Evolutionary conservation across 805 yeast genomes (phyloP), one percentile per base, ranked within the genome.

Genomic region (Millerozyma acaciae): DNA sequence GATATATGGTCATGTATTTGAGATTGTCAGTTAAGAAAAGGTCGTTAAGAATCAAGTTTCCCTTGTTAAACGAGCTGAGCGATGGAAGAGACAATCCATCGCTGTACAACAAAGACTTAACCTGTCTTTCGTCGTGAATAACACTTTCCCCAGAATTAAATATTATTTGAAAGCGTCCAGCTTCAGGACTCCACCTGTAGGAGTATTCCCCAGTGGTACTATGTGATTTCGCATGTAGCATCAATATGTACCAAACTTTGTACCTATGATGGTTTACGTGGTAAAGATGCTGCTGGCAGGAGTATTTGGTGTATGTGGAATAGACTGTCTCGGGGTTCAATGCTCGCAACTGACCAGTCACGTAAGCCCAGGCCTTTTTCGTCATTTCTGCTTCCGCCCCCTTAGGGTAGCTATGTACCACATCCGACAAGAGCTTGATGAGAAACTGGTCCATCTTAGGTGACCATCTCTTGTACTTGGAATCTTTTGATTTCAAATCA

Each of bases 301-400:
- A 58, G 31, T 61, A 62, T 34, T 62, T 62, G 18, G 68, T 61
- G 31, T 62, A 62, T 2, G 68, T 62, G 9, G 65, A 58, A 35
- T 62, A 62, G 1, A 62, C 68, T 1, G 68, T 60, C 28, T 59
- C 60, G 2, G 68, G 68, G 34, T 62, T 61, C n/a, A 62, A 63
- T 5, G 48, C 44, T 15, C 68, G 38, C 26, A 62, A 40, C 29
- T 57, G 61, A 17, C 61, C 59, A 23, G 61, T 52, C 7, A 62
- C 56, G 35, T 61, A 62, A 4, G 55, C 55, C 68, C 68, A 62
- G 4, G 60, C 58, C 36, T 54, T 55, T 35, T 61, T 61, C n/a
- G 55, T 55, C 58, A 62, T 54, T 33, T 46, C 55, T 4, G 62
- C 47, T 10, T 50, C 53, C 1, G 51, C 56, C 4, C 51, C 60